A percentile compares a stretch with the other conserved stretches of the same genome.
These are phyloP conservation scores for Rhodomyrtus psidioides DNA, from an alignment of 441 rosid genomes.

Conservation along the genomic window DNA sequence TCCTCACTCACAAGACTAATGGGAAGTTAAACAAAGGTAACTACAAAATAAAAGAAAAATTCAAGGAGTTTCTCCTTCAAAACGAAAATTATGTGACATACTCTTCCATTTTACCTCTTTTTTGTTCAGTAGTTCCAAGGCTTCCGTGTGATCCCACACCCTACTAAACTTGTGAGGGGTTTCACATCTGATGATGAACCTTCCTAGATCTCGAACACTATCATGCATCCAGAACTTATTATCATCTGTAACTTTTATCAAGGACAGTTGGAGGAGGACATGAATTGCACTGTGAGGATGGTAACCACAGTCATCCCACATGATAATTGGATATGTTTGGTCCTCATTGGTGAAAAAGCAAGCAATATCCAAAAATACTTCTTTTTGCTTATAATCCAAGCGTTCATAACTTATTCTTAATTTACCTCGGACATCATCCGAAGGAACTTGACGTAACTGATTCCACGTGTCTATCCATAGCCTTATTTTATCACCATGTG, in stretches of 20 bases:
- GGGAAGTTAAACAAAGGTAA: background rate
- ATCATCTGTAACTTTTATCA: background rate
- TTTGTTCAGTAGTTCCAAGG: background rate
- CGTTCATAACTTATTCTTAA: background rate
- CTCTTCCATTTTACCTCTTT: background rate
- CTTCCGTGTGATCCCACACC: background rate
- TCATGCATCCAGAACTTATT: background rate
- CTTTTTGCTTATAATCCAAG: fast-evolving
- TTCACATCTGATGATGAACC: background rate
- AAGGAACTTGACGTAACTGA: fast-evolving
- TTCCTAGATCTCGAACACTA: background rate
- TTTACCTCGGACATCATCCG: background rate
- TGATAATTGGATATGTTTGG: fast-evolving
- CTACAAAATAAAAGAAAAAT: background rate
- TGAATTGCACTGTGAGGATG: background rate
- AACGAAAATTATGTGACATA: background rate
- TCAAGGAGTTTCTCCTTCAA: background rate
- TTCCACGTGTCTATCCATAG: background rate
- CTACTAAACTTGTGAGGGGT: background rate
- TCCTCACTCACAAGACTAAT: background rate
- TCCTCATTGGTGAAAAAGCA: background rate
- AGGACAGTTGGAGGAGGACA: fast-evolving
- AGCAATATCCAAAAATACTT: background rate
- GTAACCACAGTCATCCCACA: background rate
- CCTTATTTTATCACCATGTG: fast-evolving